Conservation (phyloP, 1,284 basidiomycete genomes). For the Stereum hirsutum region DNA sequence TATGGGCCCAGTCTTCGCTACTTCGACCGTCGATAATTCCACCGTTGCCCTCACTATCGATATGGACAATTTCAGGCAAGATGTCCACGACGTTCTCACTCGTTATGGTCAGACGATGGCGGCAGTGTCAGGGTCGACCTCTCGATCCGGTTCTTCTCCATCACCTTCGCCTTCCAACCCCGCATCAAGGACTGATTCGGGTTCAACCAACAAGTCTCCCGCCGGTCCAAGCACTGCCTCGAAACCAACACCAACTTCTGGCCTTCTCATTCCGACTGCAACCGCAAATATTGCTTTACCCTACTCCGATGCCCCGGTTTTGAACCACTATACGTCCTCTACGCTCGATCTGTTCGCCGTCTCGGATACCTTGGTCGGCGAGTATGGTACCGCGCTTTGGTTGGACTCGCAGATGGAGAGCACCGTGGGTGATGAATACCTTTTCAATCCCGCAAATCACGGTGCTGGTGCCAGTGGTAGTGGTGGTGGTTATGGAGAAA, state of each 20-base stretch:
- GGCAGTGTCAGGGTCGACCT: not conserved
- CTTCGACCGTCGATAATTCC: too few species aligned
- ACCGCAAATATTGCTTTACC: conserved; percentile 35
- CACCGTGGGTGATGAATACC: conserved; percentile 21
- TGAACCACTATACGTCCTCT: conserved; percentile 36
- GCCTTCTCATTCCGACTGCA: conserved; percentile 2
- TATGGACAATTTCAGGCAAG: not conserved
- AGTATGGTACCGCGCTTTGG: conserved; percentile 56
- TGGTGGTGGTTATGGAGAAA: not conserved
- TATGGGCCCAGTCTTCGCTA: too few species aligned
- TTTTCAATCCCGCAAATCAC: conserved; percentile 47
- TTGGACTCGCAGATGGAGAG: conserved; percentile 46
- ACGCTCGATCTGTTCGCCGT: conserved; percentile 50
- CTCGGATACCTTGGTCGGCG: conserved; percentile 43
- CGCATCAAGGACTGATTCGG: not conserved
- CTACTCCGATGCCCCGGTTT: conserved; percentile 20
- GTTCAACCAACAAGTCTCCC: too few species aligned
- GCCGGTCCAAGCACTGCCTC: not conserved
- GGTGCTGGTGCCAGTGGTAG: conserved; percentile 2
- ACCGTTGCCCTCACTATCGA: too few species aligned
- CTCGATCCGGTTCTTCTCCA: not conserved
- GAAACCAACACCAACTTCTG: not conserved
- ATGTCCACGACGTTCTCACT: not conserved
- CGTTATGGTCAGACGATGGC: too few species aligned
- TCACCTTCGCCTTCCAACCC: not conserved